phyloP scores from a whole-genome alignment of 148 eudicot genomes.

The Amaranthus palmeri region DNA sequence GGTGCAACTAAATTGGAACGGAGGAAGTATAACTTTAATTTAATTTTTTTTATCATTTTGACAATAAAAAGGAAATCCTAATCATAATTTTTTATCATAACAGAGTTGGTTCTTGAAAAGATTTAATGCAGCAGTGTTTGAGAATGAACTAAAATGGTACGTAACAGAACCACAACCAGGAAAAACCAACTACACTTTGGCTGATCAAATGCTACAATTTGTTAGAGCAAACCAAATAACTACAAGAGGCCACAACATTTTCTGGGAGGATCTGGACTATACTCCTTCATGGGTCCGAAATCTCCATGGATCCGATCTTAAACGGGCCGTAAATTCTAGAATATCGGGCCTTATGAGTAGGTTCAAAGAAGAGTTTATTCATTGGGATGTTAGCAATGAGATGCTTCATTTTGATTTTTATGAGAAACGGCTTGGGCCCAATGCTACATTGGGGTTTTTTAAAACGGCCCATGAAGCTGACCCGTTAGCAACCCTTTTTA shows the following conservation, averaged over 20 bases:
- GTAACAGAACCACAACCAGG: slow-evolving; percentile 67
- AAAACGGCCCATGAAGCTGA: slow-evolving; percentile 54
- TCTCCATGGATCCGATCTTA: slow-evolving; percentile 42
- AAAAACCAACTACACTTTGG: slow-evolving; percentile 52
- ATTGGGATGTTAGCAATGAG: slow-evolving; percentile 94
- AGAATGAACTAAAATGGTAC: slow-evolving; percentile 91
- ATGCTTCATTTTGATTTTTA: slow-evolving; percentile 76
- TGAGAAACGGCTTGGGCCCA: slow-evolving; percentile 60
- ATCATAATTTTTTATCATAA: not conserved
- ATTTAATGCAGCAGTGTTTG: slow-evolving; percentile 87
- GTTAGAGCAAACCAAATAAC: slow-evolving; percentile 52
- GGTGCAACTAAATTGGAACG: too few species aligned
- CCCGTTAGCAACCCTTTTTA: slow-evolving; percentile 62
- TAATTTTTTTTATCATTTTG: too few species aligned
- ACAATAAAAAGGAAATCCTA: not conserved
- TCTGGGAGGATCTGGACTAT: slow-evolving; percentile 75
- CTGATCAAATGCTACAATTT: slow-evolving; percentile 74
- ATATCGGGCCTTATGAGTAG: slow-evolving; percentile 54
- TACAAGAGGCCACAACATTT: slow-evolving; percentile 81
- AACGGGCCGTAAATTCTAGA: slow-evolving; percentile 44
- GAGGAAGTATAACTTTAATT: too few species aligned
- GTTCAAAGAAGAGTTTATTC: slow-evolving; percentile 67
- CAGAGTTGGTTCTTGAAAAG: slow-evolving; percentile 81
- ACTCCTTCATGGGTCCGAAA: slow-evolving; percentile 64
- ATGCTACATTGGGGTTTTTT: slow-evolving; percentile 57